Evolutionary conservation across 345 rosid species (phyloP).

Genomic region (Linum trigynum): DNA sequence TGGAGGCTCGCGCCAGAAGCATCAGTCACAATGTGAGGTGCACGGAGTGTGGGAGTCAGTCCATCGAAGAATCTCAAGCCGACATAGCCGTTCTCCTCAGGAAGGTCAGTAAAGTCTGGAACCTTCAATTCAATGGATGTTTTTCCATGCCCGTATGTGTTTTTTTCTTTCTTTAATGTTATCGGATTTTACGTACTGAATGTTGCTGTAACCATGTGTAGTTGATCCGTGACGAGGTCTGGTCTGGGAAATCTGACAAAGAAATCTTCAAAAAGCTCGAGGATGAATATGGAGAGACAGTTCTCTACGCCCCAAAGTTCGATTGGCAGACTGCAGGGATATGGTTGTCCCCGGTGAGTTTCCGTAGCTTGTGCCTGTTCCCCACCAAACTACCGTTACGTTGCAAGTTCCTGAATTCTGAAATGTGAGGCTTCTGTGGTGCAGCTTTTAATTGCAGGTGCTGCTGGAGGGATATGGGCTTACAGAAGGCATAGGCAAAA

Average conservation of each 20-base stretch:
- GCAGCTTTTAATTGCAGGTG: constrained; percentile 60
- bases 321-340: constrained; percentile 87
- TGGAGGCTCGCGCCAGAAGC: constrained; percentile 83
- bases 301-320: constrained; percentile 87
- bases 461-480: constrained; percentile 61
- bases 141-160: not conserved
- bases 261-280: constrained; percentile 87
- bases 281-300: constrained; percentile 90
- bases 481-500: constrained; percentile 61
- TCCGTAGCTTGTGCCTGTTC: constrained; percentile 1
- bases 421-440: constrained; percentile 3
- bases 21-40: constrained; percentile 92
- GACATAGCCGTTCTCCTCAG: constrained; percentile 88
- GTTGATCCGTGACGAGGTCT: constrained; percentile 91
- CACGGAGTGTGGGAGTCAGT: constrained; percentile 96
- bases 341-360: constrained; percentile 85
- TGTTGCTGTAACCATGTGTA: constrained; percentile 22
- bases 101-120: constrained; percentile 35
- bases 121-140: not conserved
- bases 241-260: constrained; percentile 74
- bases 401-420: constrained; percentile 1
- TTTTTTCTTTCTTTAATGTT: not conserved
- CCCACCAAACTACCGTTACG: not conserved
- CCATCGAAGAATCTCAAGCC: constrained; percentile 98
- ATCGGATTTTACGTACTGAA: not conserved